Percentiles rank a stretch among this genome's conserved stretches.
phyloP scores from a whole-genome alignment of 345 rosid species.

The Odontarrhena argentea region DNA sequence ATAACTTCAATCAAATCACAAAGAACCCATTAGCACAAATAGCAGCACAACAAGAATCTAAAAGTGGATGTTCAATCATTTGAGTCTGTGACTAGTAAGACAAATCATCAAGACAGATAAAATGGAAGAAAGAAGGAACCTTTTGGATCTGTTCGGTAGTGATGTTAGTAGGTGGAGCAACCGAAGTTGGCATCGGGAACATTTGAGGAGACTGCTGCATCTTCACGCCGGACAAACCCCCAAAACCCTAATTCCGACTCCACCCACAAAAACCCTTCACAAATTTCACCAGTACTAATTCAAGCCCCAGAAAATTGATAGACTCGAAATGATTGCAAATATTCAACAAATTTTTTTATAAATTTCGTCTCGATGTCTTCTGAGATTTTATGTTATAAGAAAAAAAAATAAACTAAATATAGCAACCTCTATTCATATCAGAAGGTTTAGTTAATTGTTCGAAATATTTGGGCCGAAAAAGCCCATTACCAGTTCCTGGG shows the following conservation, averaged over 20 bases:
- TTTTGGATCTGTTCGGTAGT: conserved; percentile 98
- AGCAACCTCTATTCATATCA: neutral
- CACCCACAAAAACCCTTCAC: conserved; percentile 5
- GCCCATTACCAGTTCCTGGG: neutral
- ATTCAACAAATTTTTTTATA: neutral
- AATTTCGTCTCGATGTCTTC: neutral
- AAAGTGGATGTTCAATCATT: neutral
- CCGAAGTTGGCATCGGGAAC: conserved; percentile 67
- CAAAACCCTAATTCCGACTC: conserved; percentile 32
- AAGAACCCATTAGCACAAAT: conserved; percentile 5
- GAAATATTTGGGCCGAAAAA: neutral
- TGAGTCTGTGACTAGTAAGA: neutral
- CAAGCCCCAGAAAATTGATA: conserved; percentile 1
- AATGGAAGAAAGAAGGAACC: conserved; percentile 47
- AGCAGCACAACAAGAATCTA: neutral
- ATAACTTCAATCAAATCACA: conserved; percentile 9
- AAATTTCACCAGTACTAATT: neutral
- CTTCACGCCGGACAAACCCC: conserved; percentile 29
- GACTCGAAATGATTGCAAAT: neutral
- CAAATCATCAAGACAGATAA: neutral
- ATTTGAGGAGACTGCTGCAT: conserved; percentile 92
- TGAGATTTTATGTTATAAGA: conserved; percentile 33
- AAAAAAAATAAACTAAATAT: neutral
- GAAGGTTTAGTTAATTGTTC: neutral
- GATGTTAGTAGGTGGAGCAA: conserved; percentile 62